Evolutionary conservation across 768 basidiomycete species (phyloP), one percentile per base, ranked within the genome.

Genomic region (Termitomyces sp.): DNA sequence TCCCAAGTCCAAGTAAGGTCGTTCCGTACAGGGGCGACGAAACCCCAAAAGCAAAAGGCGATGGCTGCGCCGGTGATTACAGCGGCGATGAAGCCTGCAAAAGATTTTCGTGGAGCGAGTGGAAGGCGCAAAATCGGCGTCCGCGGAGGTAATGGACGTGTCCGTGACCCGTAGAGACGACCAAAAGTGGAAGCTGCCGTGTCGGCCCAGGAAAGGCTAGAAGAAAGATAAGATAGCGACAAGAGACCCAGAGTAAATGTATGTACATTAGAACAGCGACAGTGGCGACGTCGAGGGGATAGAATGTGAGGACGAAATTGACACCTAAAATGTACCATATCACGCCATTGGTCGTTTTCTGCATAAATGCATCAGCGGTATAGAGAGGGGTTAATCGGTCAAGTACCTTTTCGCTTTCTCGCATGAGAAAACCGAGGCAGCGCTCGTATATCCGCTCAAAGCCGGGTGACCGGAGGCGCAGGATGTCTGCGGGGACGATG

Each of bases 151-250:
- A 81, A 71, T 44, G 71, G 73, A 47, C 84, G 82, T 0, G 93
- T 92, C 49, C 75, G 73, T n/a, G 77, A 75, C 43, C 93, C 92
- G 70, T 83, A 93, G 36, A 93, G 76, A n/a, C 95, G 85, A 47
- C 95, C 95, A 63, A 96, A 77, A 13, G 92, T 95, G 10, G 95
- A 96, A 5, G 95, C 95, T 18, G 93, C 86, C 1, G 95, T 96
- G 71, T 97, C 95, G 0, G 93, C 94, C 95, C 95, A 97, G 35
- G 93, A 94, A 50, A 97, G 85, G 61, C 94, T 96, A 66, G 47
- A 40, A 33, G 26, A 61, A 46, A 54, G n/a, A 10, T 36, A 30
- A 52, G 26, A 35, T 23, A 47, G 36, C 26, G 30, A 56, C 20
- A 54, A 59, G 16, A 3, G 23, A 23, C 38, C 41, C 8, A 40